phyloP scores from a whole-genome alignment of 2,329 filamentous ascomycete species.

The Bimuria novae-zelandiae region DNA sequence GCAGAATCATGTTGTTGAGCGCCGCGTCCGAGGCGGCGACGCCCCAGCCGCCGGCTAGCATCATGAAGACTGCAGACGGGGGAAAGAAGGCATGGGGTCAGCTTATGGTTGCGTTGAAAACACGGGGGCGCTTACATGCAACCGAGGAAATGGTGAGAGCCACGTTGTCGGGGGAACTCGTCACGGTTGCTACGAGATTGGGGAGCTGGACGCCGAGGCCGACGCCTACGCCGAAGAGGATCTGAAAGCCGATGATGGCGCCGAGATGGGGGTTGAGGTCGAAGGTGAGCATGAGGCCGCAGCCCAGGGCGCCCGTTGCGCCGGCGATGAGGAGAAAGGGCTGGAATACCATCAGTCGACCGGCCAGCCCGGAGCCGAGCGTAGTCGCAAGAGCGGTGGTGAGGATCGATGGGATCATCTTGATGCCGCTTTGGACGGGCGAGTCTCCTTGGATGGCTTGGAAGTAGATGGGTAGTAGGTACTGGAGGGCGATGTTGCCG shows the following conservation, averaged over 20 bases:
- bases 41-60: neutral
- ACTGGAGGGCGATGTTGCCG: constrained; percentile 38
- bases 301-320: neutral
- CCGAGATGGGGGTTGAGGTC: neutral
- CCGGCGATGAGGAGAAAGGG: neutral
- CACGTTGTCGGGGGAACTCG: neutral
- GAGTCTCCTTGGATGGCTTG: constrained; percentile 44
- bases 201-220: neutral
- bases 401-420: constrained; percentile 19
- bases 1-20: neutral
- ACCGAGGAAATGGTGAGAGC: neutral
- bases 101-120: too few relatives aligned
- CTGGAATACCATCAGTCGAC: neutral
- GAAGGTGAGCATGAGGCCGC: neutral
- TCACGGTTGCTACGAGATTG: neutral
- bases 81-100: too few relatives aligned
- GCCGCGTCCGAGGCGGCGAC: neutral
- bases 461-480: constrained; percentile 57
- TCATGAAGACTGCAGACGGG: neutral
- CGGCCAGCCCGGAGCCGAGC: neutral
- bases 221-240: neutral
- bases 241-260: neutral
- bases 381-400: neutral
- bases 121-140: constrained; percentile 1
- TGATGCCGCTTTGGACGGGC: constrained; percentile 40